Percentiles rank a stretch among this genome's conserved stretches.
Evolutionary conservation across 306 rosid species (phyloP).

Genomic region (Quercus robur): DNA sequence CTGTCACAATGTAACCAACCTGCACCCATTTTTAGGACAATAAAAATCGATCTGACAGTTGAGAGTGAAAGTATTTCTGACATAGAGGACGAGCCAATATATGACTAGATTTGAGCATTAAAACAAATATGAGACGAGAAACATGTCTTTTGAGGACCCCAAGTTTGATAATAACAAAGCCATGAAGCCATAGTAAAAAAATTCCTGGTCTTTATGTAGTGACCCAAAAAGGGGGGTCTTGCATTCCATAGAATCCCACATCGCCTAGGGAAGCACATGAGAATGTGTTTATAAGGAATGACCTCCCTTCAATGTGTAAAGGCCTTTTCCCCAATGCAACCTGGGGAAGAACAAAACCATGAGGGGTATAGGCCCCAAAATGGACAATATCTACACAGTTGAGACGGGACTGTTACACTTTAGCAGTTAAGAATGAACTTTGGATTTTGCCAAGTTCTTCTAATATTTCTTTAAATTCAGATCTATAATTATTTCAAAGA

Average conservation of each 20-base stretch:
- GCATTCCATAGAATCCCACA: too few relatives aligned
- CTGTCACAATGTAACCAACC: conserved; percentile 99
- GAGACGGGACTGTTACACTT: background rate
- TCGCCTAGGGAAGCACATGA: too few relatives aligned
- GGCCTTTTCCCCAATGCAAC: too few relatives aligned
- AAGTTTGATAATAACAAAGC: background rate
- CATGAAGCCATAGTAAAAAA: background rate
- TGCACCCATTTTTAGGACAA: conserved; percentile 43
- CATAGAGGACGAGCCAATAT: conserved; percentile 1
- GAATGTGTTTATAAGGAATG: too few relatives aligned
- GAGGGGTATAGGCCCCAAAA: too few relatives aligned
- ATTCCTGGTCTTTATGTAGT: background rate
- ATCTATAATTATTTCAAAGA: background rate
- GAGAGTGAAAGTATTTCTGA: background rate
- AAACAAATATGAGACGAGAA: background rate
- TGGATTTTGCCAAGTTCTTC: background rate
- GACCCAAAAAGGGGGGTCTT: too few relatives aligned
- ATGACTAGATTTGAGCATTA: background rate
- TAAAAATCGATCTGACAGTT: conserved; percentile 20
- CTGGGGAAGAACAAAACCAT: too few relatives aligned
- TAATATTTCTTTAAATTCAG: background rate
- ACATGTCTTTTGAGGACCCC: background rate
- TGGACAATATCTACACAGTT: too few relatives aligned
- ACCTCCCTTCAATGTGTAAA: too few relatives aligned
- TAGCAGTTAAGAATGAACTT: background rate